Evolutionary conservation across 2,329 filamentous ascomycete species (phyloP).

Genomic region (Cladophialophora chaetospira): DNA sequence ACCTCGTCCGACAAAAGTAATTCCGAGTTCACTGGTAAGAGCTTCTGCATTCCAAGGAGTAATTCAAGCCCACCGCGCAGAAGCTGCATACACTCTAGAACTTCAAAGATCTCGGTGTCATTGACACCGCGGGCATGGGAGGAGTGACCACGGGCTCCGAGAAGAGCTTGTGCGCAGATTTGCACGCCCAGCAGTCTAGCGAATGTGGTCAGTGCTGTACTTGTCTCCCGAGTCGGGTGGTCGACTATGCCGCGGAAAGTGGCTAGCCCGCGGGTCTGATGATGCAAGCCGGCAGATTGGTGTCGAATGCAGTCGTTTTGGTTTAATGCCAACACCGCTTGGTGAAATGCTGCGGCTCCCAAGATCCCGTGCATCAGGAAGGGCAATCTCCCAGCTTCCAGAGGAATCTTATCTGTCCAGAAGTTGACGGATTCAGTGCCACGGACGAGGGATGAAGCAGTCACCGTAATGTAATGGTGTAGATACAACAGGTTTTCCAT

Average conservation of each 20-base stretch:
- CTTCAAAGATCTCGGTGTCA: neutral
- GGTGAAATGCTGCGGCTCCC: slow-evolving; percentile 33
- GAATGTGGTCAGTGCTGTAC: slow-evolving; percentile 15
- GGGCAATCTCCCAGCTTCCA: slow-evolving; percentile 26
- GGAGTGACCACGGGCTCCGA: slow-evolving; percentile 1
- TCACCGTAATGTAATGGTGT: slow-evolving; percentile 34
- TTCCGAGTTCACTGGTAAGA: neutral
- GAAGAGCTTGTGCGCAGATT: slow-evolving; percentile 23
- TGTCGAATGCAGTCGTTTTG: neutral
- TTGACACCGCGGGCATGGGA: too few relatives aligned
- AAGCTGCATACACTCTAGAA: neutral
- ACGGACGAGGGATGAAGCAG: slow-evolving; percentile 29
- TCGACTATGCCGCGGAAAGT: slow-evolving; percentile 15
- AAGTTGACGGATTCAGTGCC: slow-evolving; percentile 6
- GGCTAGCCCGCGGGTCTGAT: neutral
- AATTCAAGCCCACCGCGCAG: slow-evolving; percentile 14
- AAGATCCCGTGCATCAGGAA: slow-evolving; percentile 38
- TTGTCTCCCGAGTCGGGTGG: slow-evolving; percentile 9
- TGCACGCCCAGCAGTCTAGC: slow-evolving; percentile 26
- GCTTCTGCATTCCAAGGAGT: slow-evolving; percentile 17
- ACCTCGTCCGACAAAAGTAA: neutral
- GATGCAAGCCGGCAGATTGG: neutral
- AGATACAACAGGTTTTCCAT: slow-evolving; percentile 36
- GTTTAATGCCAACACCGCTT: slow-evolving; percentile 23
- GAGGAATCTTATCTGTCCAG: slow-evolving; percentile 32